Conservation (phyloP, 2,329 filamentous ascomycete genomes). For the Colletotrichum liriopes region DNA sequence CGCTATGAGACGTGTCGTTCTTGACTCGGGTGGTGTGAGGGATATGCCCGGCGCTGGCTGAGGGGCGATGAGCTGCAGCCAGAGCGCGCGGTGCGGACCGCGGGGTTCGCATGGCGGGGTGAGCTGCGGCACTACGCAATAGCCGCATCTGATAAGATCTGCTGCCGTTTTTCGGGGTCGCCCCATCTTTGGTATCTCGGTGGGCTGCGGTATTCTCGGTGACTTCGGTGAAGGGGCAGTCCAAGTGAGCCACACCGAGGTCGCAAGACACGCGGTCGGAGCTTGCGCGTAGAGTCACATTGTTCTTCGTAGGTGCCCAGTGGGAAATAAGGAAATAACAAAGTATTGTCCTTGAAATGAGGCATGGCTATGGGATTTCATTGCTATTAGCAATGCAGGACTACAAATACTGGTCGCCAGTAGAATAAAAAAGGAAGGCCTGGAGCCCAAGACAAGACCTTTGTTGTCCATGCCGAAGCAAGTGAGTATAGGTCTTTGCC, state of each 20-base stretch:
- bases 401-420: background rate
- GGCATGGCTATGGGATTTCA: background rate
- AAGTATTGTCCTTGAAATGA: background rate
- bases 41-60: slow-evolving; percentile 5
- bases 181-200: background rate
- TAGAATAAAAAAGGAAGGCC: too few relatives aligned
- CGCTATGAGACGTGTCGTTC: slow-evolving; percentile 3
- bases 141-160: slow-evolving; percentile 37
- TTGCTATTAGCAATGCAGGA: background rate
- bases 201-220: background rate
- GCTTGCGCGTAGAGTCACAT: background rate
- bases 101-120: slow-evolving; percentile 38
- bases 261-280: background rate
- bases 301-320: background rate
- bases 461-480: too few relatives aligned
- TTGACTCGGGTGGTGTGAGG: slow-evolving; percentile 7
- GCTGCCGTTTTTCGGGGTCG: background rate
- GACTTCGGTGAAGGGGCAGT: background rate
- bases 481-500: too few relatives aligned
- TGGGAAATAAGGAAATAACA: background rate
- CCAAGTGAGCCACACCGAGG: background rate
- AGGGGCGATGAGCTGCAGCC: background rate
- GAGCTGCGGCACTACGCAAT: background rate
- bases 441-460: too few relatives aligned
- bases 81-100: slow-evolving; percentile 12